These are phyloP conservation scores for Otatea glauca DNA, from an alignment of 176 grass and related monocot genomes.

Conservation along the genomic window DNA sequence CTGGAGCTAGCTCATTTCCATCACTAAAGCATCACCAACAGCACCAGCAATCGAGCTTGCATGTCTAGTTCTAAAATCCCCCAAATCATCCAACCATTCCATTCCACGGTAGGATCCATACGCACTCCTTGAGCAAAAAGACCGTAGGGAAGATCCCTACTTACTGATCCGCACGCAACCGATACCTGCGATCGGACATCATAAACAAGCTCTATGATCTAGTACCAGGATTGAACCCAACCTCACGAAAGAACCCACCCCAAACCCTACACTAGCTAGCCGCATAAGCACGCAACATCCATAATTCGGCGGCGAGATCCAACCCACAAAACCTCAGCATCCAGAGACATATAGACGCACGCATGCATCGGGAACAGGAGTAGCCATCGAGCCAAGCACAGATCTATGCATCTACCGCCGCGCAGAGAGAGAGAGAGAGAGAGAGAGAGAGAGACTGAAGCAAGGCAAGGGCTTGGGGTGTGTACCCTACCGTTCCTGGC, in stretches of 20 bases:
- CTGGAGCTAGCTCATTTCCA: slow-evolving; percentile 1
- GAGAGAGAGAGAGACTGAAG: background rate
- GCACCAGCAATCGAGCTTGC: background rate
- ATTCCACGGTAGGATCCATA: background rate
- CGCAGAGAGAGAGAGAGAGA: background rate
- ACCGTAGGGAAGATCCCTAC: background rate
- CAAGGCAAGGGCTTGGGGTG: background rate
- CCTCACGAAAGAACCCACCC: background rate
- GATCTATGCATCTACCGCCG: background rate
- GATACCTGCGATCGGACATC: background rate
- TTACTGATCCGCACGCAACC: background rate
- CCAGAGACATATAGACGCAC: background rate
- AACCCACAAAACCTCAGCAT: background rate
- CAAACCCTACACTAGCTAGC: background rate
- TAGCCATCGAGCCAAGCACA: background rate
- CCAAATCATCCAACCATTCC: background rate
- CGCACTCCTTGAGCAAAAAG: background rate
- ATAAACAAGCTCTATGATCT: background rate
- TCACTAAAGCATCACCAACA: background rate
- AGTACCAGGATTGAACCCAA: background rate
- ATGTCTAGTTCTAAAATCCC: background rate
- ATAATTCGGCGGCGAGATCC: slow-evolving; percentile 53
- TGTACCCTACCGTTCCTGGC: slow-evolving; percentile 60
- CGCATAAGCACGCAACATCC: slow-evolving; percentile 5
- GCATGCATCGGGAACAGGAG: background rate